These are phyloP conservation scores for Elsinoe perseae DNA, from an alignment of 2,329 filamentous ascomycete genomes.

Conservation along the genomic window DNA sequence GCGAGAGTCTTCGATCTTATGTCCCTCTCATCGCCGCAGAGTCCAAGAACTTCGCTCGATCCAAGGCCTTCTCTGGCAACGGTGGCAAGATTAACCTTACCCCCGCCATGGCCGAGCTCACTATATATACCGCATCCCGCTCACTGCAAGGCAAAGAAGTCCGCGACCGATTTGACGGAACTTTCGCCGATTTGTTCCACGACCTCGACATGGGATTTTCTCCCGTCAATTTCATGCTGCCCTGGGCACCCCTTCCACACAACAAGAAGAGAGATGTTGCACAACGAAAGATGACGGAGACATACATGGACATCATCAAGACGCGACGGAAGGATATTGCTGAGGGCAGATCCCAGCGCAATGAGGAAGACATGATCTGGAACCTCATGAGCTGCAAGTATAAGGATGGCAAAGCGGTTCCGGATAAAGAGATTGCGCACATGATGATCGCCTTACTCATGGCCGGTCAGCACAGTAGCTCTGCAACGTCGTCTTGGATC, in stretches of 20 bases:
- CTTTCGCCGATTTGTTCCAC: constrained; percentile 75
- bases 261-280: constrained; percentile 75
- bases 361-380: constrained; percentile 71
- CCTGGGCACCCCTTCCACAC: constrained; percentile 82
- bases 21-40: constrained; percentile 71
- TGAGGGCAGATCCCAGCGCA: constrained; percentile 39
- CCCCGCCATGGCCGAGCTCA: constrained; percentile 73
- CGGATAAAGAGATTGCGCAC: constrained; percentile 77
- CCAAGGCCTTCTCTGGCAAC: constrained; percentile 52
- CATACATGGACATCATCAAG: constrained; percentile 75
- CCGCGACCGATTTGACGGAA: constrained; percentile 69
- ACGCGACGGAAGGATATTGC: constrained; percentile 51
- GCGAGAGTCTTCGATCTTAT: constrained; percentile 66
- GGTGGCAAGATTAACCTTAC: constrained; percentile 65
- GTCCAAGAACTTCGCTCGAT: constrained; percentile 61
- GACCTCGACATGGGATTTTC: constrained; percentile 86
- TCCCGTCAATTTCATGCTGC: constrained; percentile 82
- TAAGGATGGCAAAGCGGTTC: constrained; percentile 71
- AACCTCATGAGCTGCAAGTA: constrained; percentile 79
- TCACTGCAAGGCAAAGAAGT: constrained; percentile 79
- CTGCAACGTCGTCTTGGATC: constrained; percentile 78
- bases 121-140: constrained; percentile 82
- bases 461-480: constrained; percentile 85
- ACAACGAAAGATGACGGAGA: constrained; percentile 69
- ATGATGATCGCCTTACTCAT: constrained; percentile 93